Evolutionary conservation across 2,329 filamentous ascomycete species (phyloP), one percentile per base, ranked within the genome.

Genomic region (Xylaria sp.): DNA sequence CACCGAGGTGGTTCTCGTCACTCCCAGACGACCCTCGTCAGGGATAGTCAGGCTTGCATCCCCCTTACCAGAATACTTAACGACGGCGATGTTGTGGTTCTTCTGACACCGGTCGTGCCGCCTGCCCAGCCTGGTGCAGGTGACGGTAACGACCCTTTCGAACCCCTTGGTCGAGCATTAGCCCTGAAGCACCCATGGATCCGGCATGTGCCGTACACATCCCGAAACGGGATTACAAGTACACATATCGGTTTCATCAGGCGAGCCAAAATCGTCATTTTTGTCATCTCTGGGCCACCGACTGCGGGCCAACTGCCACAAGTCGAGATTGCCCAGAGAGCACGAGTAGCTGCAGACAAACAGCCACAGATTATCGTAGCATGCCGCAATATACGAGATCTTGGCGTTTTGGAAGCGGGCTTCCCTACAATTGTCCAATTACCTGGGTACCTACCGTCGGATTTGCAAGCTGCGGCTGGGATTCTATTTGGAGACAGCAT

Each of bases 171-270:
- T 18, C 79, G 80, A 57, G 81, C 84, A 41, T 70, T 92, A 44
- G 82, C 84, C 44, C 75, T 72, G 44, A 77, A 81, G 61, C 85
- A 89, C 64, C 73, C 78, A 2, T 78, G 78, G 69, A 77, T 92
- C 56, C 83, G 86, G 18, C 89, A 92, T 67, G 83, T 91, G 40
- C 88, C 89, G 5, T 92, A 90, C 64, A 83, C 85, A 4, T 81
- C 84, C 43, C 77, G 78, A 48, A 71, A 77, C 53, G 87, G 87
- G 39, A 84, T 90, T 67, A 88, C 85, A 2, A 76, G 78, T 19
- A 79, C 82, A 41, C 85, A 92, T 69, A 72, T 80, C 44, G 79
- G 78, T 47, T 88, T 89, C 63, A 79, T 90, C 48, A 79, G 77
- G 52, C 75, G 81, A 50, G 85, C 85, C 3, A 79, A 78, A 43